Evolutionary conservation across 2,329 filamentous ascomycete genomes (phyloP), one percentile per base, ranked within the genome.

Genomic region (Phyllosticta citribraziliensis): DNA sequence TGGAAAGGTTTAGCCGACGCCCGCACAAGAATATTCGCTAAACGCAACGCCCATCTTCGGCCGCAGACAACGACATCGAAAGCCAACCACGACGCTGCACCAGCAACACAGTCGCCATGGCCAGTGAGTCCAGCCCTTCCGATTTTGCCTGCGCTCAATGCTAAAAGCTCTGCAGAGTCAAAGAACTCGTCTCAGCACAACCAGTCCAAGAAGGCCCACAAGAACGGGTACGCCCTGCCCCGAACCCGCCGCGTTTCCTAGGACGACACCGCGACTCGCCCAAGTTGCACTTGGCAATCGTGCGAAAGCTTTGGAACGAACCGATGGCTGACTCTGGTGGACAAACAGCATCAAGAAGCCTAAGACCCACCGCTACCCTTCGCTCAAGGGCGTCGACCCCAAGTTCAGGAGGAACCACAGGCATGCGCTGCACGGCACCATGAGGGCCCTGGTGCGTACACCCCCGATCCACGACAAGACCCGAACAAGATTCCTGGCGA

Each of bases 121-220:
- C 85, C 81, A 88, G 85, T 87, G 84, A 66, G 84, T 86, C 22
- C 14, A 35, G 10, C 5, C 9, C 5, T 35, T 22, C 3, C 8
- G 24, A 27, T 11, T 2, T 30, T 20, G 1, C 19, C 19, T 47
- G 11, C 25, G 35, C 17, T 53, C 27, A 17, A 53, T 11, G 25
- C 30, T 61, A n/a, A 61, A 20, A 12, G 53, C 50, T 40, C 54
- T 30, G 63, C 78, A 97, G 92, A 97, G 86, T 97, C 94, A 75
- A 97, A 97, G 91, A 97, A 97, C 88, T 95, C 91, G 83, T 97
- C 93, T 75, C 93, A 97, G 86, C 91, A 97, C 84, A 97, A 97
- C 83, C 89, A 94, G 87, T 86, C 85, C 79, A 89, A 89, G 84
- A 99, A 99, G 89, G 92, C 91, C 82, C 94, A 99, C 88, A 88